Base-by-base conservation (phyloP, 1,284 basidiomycete genomes). In the Microstroma glucosiphilum region DNA sequence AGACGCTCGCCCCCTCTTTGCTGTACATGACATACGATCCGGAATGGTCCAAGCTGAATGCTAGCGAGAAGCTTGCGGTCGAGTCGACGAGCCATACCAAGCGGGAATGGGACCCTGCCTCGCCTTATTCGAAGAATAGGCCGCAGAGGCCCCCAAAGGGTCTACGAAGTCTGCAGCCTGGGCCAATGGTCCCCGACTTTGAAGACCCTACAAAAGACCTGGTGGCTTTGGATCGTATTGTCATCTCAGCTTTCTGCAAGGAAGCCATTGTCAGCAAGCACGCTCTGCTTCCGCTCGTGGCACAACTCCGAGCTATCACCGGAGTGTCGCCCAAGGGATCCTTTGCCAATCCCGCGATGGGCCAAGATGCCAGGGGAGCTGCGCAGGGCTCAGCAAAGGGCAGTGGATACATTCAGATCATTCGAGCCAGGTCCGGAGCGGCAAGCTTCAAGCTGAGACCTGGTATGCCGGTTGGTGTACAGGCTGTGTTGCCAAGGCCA, bases 11-110 rank as follows among this genome's bases (percentile, higher is more conserved):
- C 23, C 88, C 91, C 73, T 86, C 96, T 81, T 82, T 96, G 70
- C 86, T 98, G 83, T 98, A 98, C 85, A 89, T 97, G 86, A 90
- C 89, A 57, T 96, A 96, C 83, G 84, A 87, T 63, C 67, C 69
- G 0, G 51, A 21, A 8, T 54, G 51, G 51, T 54, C 51, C 3
- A 61, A 6, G 57, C 64, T 63, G 60, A 65, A 51, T 51, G 30
- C 63, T 13, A 63, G 61, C 46, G 54, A 60, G 40, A 41, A 59
- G 40, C 30, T 60, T 15, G 30, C 46, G 0, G 69, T 71, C 41
- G 65, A 68, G 12, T 25, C 13, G 1, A 15, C 13, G 11, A 23
- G 23, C 11, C 25, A 46, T 13, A 46, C 41, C 23, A 57, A 87
- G 54, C 86, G 87, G 58, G 84, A 82, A 13, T 91, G 87, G 83